phyloP scores from a whole-genome alignment of 2,329 filamentous ascomycete genomes.

The Epichloe gansuensis region DNA sequence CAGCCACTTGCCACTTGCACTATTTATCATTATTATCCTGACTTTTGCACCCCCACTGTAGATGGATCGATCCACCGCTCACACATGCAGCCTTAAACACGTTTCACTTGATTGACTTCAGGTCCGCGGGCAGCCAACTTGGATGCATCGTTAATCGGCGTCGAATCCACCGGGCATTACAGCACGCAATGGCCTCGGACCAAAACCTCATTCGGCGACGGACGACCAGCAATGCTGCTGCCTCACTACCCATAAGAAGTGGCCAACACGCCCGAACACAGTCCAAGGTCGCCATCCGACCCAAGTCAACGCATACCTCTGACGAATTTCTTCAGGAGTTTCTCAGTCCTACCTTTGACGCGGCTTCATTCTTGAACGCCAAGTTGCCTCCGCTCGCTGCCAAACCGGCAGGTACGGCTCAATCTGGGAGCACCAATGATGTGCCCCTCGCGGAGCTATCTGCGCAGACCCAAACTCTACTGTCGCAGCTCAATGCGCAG shows the following conservation, averaged over 20 bases:
- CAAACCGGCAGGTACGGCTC: conserved; percentile 17
- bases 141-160: background rate
- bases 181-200: conserved; percentile 17
- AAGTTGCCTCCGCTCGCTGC: conserved; percentile 55
- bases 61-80: background rate
- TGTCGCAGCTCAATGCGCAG: conserved; percentile 79
- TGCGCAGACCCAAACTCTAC: conserved; percentile 66
- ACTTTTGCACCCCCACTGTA: too few species aligned
- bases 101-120: too few species aligned
- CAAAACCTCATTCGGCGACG: conserved; percentile 26
- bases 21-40: too few species aligned
- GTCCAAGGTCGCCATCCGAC: conserved; percentile 25
- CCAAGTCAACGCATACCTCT: conserved; percentile 49
- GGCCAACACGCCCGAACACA: conserved; percentile 27
- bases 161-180: background rate
- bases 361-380: conserved; percentile 73
- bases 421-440: conserved; percentile 16
- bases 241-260: conserved; percentile 18
- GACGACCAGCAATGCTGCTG: conserved; percentile 31
- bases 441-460: conserved; percentile 65
- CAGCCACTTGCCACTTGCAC: too few species aligned
- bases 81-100: background rate
- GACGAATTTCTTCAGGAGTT: conserved; percentile 67
- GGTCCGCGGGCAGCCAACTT: too few species aligned
- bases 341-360: conserved; percentile 63